Percentiles rank a stretch among this genome's conserved stretches.
These are phyloP conservation scores for Penicillium maclennaniae DNA, from an alignment of 495 filamentous ascomycete genomes.

Conservation along the genomic window DNA sequence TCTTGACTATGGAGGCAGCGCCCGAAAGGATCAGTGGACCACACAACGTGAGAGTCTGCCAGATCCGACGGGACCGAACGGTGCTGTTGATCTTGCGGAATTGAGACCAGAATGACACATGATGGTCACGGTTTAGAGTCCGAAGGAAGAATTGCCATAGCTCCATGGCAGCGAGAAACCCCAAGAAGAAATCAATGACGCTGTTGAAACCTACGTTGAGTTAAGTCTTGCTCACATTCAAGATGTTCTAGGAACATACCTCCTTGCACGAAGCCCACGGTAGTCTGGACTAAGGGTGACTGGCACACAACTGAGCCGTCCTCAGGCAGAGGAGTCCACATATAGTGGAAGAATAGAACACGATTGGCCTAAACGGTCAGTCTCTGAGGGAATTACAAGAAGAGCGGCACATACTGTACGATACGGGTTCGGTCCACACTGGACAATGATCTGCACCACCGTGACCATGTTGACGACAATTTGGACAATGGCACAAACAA, in stretches of 20 bases:
- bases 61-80: conserved; percentile 31
- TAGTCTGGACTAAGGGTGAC: conserved; percentile 31
- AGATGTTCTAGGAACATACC: conserved; percentile 8
- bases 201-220: conserved; percentile 29
- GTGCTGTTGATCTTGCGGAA: conserved; percentile 29
- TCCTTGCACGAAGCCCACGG: conserved; percentile 36
- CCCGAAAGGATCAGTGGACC: conserved; percentile 33
- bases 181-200: conserved; percentile 32
- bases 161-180: conserved; percentile 29
- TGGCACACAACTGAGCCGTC: conserved; percentile 36
- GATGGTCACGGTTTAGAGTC: conserved; percentile 26
- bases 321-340: conserved; percentile 35
- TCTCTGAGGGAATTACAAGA: not conserved
- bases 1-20: conserved; percentile 35
- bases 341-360: conserved; percentile 36
- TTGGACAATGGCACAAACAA: conserved; percentile 32
- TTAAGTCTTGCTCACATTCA: not conserved
- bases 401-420: conserved; percentile 15
- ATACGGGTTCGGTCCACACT: conserved; percentile 38
- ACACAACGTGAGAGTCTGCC: conserved; percentile 34
- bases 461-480: conserved; percentile 33
- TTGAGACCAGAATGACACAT: conserved; percentile 26
- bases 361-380: conserved; percentile 25
- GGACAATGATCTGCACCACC: conserved; percentile 33
- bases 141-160: conserved; percentile 36